Base-by-base conservation (phyloP, 2,329 filamentous ascomycete genomes). In the Xenoacremonium recifei region DNA sequence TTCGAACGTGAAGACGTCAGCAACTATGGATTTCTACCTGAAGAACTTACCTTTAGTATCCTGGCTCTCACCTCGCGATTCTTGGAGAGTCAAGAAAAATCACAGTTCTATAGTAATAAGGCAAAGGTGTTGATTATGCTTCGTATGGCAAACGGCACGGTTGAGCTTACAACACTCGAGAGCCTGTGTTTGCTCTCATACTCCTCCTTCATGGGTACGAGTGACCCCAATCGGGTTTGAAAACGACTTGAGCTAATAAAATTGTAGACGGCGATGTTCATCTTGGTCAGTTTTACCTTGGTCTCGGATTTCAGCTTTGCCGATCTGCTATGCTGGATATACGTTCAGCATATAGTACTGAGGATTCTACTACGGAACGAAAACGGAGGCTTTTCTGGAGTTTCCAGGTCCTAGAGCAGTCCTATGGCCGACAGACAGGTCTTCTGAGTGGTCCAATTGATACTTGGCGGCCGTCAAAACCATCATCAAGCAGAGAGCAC, bases 331-430 rank as follows among this genome's bases (percentile, higher is more conserved):
- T 70, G 67, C 53, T 77, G 1, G 73, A 77, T 40, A 50, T 70
- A 0, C 64, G 69, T 33, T 62, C 66, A 0, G 55, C 60, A 0
- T 75, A 75, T 34, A 51, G 51, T 1, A 38, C 54, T 3, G 60
- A 67, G 6, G 66, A 68, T 27, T 55, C 62, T 1, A 51, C 49
- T 2, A 49, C 57, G 0, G 70, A 77, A 39, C 66, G 72, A 9
- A 76, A 76, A 52, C 74, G 69, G 50, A 56, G 71, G 3, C 57
- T 76, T 0, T 77, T 76, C 21, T 77, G 73, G 73, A 76, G 72
- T 39, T 59, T 77, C 0, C 71, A 76, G 38, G 53, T 73, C 2
- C 65, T 77, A 0, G 72, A 77, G 39, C 72, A 76, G 37, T 69
- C 64, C 1, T 76, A 76, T 31, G 73, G 73, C 2, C 65, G 69